Evolutionary conservation across 331 rosid genomes (phyloP), one percentile per base, ranked within the genome.

Genomic region (Quercus lobata): DNA sequence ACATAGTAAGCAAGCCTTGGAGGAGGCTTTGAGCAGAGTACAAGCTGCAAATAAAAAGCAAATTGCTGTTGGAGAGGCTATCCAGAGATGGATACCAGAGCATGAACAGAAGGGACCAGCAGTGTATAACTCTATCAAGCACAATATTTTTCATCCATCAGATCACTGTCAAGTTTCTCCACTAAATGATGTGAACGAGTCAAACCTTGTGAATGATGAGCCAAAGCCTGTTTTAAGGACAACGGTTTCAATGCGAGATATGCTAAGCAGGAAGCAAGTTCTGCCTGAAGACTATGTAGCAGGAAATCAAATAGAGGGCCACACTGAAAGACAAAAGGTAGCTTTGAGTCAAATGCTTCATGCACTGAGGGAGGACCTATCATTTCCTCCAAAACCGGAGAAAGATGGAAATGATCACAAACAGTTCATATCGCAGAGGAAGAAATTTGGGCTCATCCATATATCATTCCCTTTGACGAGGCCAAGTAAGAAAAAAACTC

Each of bases 261-360:
- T 96, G 69, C 98, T 96, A 1, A 90, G 90, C 83, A 88, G 87
- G 87, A 96, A 96, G 89, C 98, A 89, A 80, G 93, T 84, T 82
- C 80, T 74, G 61, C 22, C 86, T 10, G 91, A 92, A 56, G 96
- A 88, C 3, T 84, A 71, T 60, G 74, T 61, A 7, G 56, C 73
- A 2, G 82, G 87, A 44, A 85, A 73, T 77, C 96, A 92, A 44
- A 81, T 80, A 87, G 86, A 56, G 27, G 74, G 86, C 55, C 89
- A 82, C 2, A 54, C 75, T 6, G 97, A 84, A 74, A 87, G 84
- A 22, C 94, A 87, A 77, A 91, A 89, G 80, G 99, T 93, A 69
- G 98, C 96, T 30, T 56, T 93, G 91, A 91, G 97, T 73, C 94
- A 96, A 72, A 96, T 96, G 99, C 97, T 96, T 78, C 89, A 76